phyloP scores from a whole-genome alignment of 306 rosid species.

The Cicer judaicum region DNA sequence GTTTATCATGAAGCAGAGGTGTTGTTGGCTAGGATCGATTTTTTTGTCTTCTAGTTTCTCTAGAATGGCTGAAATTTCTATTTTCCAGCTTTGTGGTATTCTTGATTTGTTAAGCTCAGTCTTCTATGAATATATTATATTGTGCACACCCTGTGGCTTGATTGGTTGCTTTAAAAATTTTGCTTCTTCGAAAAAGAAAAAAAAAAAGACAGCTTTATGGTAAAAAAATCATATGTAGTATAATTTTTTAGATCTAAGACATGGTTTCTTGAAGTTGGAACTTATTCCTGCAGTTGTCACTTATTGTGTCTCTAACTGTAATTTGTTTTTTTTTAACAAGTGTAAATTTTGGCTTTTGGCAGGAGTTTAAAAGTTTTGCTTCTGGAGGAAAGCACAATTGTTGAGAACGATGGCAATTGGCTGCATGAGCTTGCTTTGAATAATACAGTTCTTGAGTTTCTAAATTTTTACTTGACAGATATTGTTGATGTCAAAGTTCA shows the following conservation, averaged over 20 bases:
- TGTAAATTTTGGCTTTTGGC: constrained; percentile 38
- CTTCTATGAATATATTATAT: no score
- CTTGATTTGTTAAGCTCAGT: no score
- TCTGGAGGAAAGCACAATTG: constrained; percentile 84
- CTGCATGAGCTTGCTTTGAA: constrained; percentile 80
- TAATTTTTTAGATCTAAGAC: constrained; percentile 35
- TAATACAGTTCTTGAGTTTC: constrained; percentile 81
- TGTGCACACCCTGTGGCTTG: no score
- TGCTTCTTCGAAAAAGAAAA: no score
- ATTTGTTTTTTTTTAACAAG: no score
- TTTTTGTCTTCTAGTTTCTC: no score
- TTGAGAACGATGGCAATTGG: constrained; percentile 77
- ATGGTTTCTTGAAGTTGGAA: constrained; percentile 34
- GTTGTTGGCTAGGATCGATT: no score
- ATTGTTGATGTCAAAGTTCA: constrained; percentile 53
- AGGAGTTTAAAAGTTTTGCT: constrained; percentile 77
- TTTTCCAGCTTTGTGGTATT: no score
- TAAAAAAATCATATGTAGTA: neutral
- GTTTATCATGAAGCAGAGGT: no score
- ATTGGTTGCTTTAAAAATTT: no score
- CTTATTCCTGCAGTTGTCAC: constrained; percentile 11
- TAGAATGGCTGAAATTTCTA: no score
- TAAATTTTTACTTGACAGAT: constrained; percentile 90
- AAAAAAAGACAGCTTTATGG: constrained; percentile 3
- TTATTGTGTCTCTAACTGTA: constrained; percentile 5